phyloP scores from a whole-genome alignment of 1,284 basidiomycete species.

The Fomitopsis palustris region DNA sequence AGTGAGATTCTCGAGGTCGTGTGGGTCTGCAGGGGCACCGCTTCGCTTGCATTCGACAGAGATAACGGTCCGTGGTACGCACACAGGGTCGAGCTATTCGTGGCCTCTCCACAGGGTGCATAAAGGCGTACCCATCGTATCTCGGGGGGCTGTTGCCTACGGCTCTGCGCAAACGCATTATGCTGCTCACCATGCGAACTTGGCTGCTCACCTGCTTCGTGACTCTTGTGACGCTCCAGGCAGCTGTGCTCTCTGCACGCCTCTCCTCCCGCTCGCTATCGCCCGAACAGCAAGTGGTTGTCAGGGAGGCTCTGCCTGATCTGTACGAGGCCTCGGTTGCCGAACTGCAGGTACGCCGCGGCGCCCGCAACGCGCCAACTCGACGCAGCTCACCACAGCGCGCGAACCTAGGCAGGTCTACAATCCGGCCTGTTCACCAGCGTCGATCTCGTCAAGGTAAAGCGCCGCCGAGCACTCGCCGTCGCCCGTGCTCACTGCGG shows the following conservation, averaged over 20 bases:
- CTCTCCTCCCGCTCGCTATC: neutral
- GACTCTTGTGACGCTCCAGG: neutral
- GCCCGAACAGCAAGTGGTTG: neutral
- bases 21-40: neutral
- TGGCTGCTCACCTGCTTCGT: neutral
- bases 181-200: neutral
- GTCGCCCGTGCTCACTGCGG: conserved; percentile 17
- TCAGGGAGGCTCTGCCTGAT: conserved; percentile 40
- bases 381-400: neutral
- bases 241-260: neutral
- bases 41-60: neutral
- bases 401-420: conserved; percentile 14
- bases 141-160: neutral
- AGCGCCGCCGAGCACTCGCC: conserved; percentile 2
- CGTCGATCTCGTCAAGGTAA: conserved; percentile 61
- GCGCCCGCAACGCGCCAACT: conserved; percentile 14
- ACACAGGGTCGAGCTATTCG: neutral
- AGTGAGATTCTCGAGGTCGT: neutral
- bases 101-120: neutral
- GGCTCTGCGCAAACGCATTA: neutral
- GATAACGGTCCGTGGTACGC: neutral
- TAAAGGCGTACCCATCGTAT: neutral
- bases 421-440: conserved; percentile 54
- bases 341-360: conserved; percentile 49
- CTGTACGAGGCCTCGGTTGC: conserved; percentile 59